Conservation (phyloP, 495 filamentous ascomycete genomes). For the Neurospora pannonica region DNA sequence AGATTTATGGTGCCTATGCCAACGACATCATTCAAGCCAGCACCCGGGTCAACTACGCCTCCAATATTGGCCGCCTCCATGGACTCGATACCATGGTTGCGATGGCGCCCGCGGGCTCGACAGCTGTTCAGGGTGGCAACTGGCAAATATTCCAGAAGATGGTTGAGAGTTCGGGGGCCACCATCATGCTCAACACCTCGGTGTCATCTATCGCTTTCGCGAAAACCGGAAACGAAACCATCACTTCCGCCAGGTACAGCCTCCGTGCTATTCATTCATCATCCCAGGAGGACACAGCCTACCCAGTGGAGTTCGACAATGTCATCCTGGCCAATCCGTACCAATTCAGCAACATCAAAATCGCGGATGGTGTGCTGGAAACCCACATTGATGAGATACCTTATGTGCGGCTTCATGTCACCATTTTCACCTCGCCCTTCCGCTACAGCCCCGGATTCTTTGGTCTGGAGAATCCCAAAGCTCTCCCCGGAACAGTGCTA, state of each 20-base stretch:
- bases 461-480: conserved; percentile 41
- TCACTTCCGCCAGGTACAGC: conserved; percentile 35
- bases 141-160: conserved; percentile 90
- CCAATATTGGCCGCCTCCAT: conserved; percentile 77
- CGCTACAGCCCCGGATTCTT: conserved; percentile 60
- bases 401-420: conserved; percentile 79
- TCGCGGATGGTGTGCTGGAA: conserved; percentile 32
- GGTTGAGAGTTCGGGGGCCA: conserved; percentile 53
- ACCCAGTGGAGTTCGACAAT: conserved; percentile 54
- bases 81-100: conserved; percentile 79
- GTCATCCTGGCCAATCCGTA: conserved; percentile 73
- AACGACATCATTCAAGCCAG: conserved; percentile 85
- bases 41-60: conserved; percentile 92
- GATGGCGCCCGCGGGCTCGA: conserved; percentile 80
- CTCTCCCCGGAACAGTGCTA: conserved; percentile 62
- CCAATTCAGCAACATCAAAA: conserved; percentile 55
- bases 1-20: conserved; percentile 57
- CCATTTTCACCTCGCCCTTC: conserved; percentile 71
- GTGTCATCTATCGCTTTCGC: conserved; percentile 51
- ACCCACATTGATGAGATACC: conserved; percentile 60
- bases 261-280: conserved; percentile 35
- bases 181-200: conserved; percentile 57
- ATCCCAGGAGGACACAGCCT: conserved; percentile 6
- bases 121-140: conserved; percentile 76
- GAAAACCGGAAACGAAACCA: conserved; percentile 6